These are phyloP conservation scores for Asparagopsis taxiformis DNA, from an alignment of 31 red algal species.

Conservation along the genomic window DNA sequence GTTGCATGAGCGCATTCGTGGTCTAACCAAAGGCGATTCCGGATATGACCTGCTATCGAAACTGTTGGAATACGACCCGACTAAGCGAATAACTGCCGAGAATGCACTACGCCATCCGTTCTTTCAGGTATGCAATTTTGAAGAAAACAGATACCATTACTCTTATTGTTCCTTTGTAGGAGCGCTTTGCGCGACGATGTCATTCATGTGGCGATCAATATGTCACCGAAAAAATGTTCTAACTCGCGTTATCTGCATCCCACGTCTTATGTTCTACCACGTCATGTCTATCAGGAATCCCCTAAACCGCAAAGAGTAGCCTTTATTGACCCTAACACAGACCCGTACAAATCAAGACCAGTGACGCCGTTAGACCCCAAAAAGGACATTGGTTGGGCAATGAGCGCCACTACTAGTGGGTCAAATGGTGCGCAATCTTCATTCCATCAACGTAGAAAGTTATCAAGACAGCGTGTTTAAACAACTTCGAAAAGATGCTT, in stretches of 20 bases:
- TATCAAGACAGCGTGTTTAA: conserved; percentile 41
- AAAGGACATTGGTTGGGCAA: conserved; percentile 90
- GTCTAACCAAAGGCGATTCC: conserved; percentile 20
- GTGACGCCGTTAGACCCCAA: conserved; percentile 83
- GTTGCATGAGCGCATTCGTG: conserved; percentile 63
- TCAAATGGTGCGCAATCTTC: conserved; percentile 59
- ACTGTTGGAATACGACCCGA: conserved; percentile 87
- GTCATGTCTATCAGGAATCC: conserved; percentile 36
- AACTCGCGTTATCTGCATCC: too few species aligned
- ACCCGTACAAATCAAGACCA: conserved; percentile 84
- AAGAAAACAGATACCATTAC: too few species aligned
- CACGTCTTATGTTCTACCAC: not conserved
- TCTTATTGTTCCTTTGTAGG: too few species aligned
- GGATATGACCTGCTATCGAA: conserved; percentile 83
- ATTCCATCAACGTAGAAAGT: conserved; percentile 52
- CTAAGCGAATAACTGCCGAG: conserved; percentile 85
- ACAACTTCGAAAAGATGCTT: conserved; percentile 28
- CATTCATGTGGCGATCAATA: too few species aligned
- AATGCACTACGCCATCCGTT: conserved; percentile 80
- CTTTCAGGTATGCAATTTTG: conserved; percentile 60
- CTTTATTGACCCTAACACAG: conserved; percentile 64
- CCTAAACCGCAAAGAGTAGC: conserved; percentile 55
- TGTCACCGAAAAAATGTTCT: too few species aligned
- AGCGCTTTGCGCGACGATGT: too few species aligned
- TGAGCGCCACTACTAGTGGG: conserved; percentile 55